Evolutionary conservation across 108 stramenopile genomes (phyloP).

Genomic region (Aurantiochytrium sp.): DNA sequence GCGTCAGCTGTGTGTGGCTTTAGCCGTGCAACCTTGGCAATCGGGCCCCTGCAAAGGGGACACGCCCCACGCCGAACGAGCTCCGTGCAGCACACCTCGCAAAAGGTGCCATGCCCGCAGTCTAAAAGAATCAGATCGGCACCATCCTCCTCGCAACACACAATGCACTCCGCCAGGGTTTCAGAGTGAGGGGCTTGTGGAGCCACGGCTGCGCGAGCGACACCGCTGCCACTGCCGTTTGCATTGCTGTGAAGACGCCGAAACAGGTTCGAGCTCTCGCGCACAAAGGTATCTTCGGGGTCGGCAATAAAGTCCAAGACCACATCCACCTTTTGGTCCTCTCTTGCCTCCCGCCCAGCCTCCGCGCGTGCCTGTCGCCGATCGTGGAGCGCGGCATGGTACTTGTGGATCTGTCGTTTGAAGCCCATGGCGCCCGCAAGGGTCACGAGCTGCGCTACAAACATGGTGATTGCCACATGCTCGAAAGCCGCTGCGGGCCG

Average conservation of each 20-base stretch:
- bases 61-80: not conserved
- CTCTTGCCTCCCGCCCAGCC: no score
- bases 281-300: not conserved
- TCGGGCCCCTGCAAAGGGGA: not conserved
- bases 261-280: not conserved
- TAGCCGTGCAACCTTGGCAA: not conserved
- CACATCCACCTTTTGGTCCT: not conserved
- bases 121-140: not conserved
- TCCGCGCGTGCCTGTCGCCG: not conserved
- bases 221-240: not conserved
- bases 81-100: not conserved
- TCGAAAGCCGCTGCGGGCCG: not conserved
- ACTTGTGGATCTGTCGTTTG: not conserved
- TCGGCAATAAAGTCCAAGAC: not conserved
- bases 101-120: not conserved
- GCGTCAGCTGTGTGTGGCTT: no score
- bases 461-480: not conserved
- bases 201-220: not conserved
- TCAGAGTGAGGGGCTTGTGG: not conserved
- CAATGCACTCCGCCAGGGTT: not conserved
- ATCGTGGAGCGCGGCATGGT: not conserved
- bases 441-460: not conserved
- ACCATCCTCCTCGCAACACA: not conserved
- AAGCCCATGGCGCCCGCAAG: not conserved
- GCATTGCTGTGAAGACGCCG: not conserved